These are phyloP conservation scores for Epichloe amarillans DNA, from an alignment of 2,329 filamentous ascomycete species.

Conservation along the genomic window DNA sequence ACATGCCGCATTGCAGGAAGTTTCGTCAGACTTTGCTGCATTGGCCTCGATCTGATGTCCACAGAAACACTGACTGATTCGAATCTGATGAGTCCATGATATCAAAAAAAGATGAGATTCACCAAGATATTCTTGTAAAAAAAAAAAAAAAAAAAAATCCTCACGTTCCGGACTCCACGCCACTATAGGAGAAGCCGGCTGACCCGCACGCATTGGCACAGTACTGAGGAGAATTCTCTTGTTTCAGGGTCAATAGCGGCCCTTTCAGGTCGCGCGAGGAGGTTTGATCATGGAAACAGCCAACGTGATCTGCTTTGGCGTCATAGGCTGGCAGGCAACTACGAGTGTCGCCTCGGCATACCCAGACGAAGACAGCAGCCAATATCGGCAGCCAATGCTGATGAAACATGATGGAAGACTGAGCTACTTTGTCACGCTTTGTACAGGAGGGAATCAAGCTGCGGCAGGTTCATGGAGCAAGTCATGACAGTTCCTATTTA, in stretches of 20 bases:
- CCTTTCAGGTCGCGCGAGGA: neutral
- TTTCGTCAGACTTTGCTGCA: neutral
- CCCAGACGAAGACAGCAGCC: neutral
- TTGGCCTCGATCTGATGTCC: neutral
- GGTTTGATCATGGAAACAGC: neutral
- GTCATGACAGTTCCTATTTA: too few relatives aligned
- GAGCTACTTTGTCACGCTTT: too few relatives aligned
- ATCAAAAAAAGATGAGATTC: neutral
- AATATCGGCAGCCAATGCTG: neutral
- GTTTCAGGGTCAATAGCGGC: neutral
- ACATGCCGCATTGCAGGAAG: neutral
- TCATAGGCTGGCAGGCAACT: neutral
- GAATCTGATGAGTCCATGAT: too few relatives aligned
- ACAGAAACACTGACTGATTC: neutral
- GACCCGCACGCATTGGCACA: slow-evolving; percentile 9
- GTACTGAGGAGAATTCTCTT: slow-evolving; percentile 2
- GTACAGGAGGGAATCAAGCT: too few relatives aligned
- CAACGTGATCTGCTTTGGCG: neutral
- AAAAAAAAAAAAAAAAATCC: neutral
- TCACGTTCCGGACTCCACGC: slow-evolving; percentile 8
- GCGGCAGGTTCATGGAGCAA: too few relatives aligned
- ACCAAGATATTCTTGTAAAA: neutral
- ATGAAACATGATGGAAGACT: neutral
- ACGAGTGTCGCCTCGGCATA: neutral
- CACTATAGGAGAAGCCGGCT: slow-evolving; percentile 7